These are phyloP conservation scores for Elaeagnus macrophylla DNA, from an alignment of 306 rosid genomes.

Conservation along the genomic window DNA sequence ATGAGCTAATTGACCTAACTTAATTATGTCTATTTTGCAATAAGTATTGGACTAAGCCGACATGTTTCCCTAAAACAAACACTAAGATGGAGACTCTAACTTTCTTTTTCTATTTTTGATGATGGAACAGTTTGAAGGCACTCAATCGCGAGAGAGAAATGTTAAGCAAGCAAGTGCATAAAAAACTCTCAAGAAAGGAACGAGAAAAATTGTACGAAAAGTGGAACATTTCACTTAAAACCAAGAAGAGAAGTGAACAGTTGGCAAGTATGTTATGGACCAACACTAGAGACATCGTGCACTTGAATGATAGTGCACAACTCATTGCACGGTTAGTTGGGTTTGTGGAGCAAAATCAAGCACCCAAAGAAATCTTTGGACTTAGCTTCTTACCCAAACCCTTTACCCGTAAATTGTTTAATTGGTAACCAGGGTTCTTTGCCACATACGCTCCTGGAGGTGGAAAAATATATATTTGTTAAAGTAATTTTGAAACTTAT, in stretches of 20 bases:
- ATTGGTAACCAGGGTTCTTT: constrained; percentile 37
- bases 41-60: no score
- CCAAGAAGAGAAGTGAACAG: constrained; percentile 64
- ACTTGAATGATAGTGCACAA: constrained; percentile 55
- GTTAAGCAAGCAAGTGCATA: constrained; percentile 63
- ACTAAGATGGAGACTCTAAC: no score
- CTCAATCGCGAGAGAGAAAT: constrained; percentile 67
- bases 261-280: constrained; percentile 55
- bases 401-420: constrained; percentile 16
- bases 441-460: no score
- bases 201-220: constrained; percentile 47
- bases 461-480: no score
- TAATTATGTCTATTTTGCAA: no score
- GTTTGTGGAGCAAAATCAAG: constrained; percentile 32
- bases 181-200: constrained; percentile 49
- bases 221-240: constrained; percentile 59
- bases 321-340: constrained; percentile 73
- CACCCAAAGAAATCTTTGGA: constrained; percentile 50
- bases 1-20: no score
- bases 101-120: not conserved
- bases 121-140: constrained; percentile 37
- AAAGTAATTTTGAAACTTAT: no score
- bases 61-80: no score
- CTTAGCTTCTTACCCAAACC: constrained; percentile 42
- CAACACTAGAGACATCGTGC: constrained; percentile 42